These are phyloP conservation scores for Endoconidiophora laricicola DNA, from an alignment of 2,329 filamentous ascomycete species.

Conservation along the genomic window DNA sequence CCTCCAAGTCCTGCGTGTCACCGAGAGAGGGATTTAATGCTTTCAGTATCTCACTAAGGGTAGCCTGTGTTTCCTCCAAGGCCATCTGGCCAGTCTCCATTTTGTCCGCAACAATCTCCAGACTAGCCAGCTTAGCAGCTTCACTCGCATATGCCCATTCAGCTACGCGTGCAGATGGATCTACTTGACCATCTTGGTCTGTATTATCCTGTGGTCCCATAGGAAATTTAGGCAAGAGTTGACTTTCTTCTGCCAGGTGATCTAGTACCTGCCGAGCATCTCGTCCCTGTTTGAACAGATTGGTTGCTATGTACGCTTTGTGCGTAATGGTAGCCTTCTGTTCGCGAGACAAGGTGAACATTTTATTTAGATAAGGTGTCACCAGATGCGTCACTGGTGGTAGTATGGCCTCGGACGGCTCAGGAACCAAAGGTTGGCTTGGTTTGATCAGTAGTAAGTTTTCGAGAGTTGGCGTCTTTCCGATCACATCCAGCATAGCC, in stretches of 20 bases:
- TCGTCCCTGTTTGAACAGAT: slow-evolving; percentile 33
- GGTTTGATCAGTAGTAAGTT: slow-evolving; percentile 7
- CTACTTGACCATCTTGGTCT: slow-evolving; percentile 19
- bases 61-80: slow-evolving; percentile 34
- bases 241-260: slow-evolving; percentile 44
- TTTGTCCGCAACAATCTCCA: slow-evolving; percentile 41
- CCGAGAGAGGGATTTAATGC: slow-evolving; percentile 26
- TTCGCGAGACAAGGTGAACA: slow-evolving; percentile 35
- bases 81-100: slow-evolving; percentile 41
- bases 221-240: slow-evolving; percentile 38
- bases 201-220: slow-evolving; percentile 30
- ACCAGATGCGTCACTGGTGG: slow-evolving; percentile 27
- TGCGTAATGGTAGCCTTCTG: slow-evolving; percentile 42
- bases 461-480: slow-evolving; percentile 5
- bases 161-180: slow-evolving; percentile 25
- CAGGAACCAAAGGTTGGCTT: slow-evolving; percentile 9
- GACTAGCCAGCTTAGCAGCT: slow-evolving; percentile 39
- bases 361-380: slow-evolving; percentile 37
- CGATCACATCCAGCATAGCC: slow-evolving; percentile 19
- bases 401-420: neutral
- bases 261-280: slow-evolving; percentile 33
- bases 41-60: slow-evolving; percentile 31
- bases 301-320: slow-evolving; percentile 37
- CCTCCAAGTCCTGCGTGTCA: slow-evolving; percentile 9
- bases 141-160: slow-evolving; percentile 46